Evolutionary conservation across 495 filamentous ascomycete species (phyloP).

Genomic region (Rusavskia elegans): DNA sequence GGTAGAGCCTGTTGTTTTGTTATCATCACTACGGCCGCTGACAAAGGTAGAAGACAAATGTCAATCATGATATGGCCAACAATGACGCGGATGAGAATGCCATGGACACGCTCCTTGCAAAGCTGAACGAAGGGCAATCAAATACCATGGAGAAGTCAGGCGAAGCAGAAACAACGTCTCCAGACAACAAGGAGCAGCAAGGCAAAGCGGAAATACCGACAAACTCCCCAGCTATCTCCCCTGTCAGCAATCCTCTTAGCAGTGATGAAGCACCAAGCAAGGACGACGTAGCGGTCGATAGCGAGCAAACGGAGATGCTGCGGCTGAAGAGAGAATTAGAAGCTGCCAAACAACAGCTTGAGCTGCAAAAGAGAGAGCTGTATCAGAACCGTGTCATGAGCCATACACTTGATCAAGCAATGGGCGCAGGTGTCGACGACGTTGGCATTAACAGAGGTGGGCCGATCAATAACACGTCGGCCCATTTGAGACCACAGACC

Average conservation of each 20-base stretch:
- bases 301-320: slow-evolving; percentile 31
- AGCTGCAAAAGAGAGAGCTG: slow-evolving; percentile 69
- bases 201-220: slow-evolving; percentile 31
- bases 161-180: slow-evolving; percentile 26
- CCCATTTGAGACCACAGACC: background rate
- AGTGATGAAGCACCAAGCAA: background rate
- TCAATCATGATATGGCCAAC: slow-evolving; percentile 21
- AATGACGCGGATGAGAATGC: slow-evolving; percentile 19
- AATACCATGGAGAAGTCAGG: slow-evolving; percentile 36
- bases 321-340: slow-evolving; percentile 59
- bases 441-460: slow-evolving; percentile 29
- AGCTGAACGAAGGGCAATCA: slow-evolving; percentile 52
- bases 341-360: slow-evolving; percentile 64
- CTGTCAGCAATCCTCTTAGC: slow-evolving; percentile 32
- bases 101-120: slow-evolving; percentile 47
- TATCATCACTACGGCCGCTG: slow-evolving; percentile 13
- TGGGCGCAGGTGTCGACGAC: slow-evolving; percentile 44
- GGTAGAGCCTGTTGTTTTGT: background rate
- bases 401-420: slow-evolving; percentile 57
- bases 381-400: slow-evolving; percentile 60
- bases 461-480: too few species aligned
- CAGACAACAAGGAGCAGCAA: slow-evolving; percentile 11
- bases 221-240: slow-evolving; percentile 39
- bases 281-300: slow-evolving; percentile 10
- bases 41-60: slow-evolving; percentile 38